phyloP scores from a whole-genome alignment of 2,329 filamentous ascomycete species.

The Fonsecaea pedrosoi region DNA sequence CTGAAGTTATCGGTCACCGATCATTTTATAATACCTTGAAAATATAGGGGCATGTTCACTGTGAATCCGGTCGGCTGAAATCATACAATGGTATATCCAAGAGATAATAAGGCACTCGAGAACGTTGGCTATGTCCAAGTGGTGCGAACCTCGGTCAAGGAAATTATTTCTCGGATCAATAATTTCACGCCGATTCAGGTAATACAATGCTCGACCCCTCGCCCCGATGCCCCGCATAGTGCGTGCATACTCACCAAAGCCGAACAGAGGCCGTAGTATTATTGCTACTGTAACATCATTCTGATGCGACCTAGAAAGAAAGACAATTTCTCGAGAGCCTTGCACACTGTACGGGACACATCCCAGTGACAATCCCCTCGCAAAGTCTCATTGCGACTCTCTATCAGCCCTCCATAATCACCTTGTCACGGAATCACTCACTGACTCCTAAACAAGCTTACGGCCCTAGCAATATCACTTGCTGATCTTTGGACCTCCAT shows the following conservation, averaged over 20 bases:
- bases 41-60: conserved; percentile 3
- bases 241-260: background rate
- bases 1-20: conserved; percentile 17
- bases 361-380: background rate
- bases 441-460: background rate
- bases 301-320: background rate
- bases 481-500: background rate
- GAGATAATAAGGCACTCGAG: background rate
- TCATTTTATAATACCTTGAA: background rate
- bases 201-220: background rate
- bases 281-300: conserved; percentile 10
- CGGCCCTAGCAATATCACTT: background rate
- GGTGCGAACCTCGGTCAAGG: conserved; percentile 24
- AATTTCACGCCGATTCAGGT: background rate
- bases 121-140: background rate
- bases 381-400: background rate
- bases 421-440: background rate
- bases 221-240: background rate
- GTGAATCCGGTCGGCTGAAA: conserved; percentile 17
- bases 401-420: background rate
- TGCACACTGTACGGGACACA: background rate
- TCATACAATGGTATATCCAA: conserved; percentile 1
- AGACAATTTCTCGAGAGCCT: background rate
- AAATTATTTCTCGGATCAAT: conserved; percentile 18
- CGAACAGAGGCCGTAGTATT: background rate